Percentiles rank a stretch among this genome's conserved stretches.
Evolutionary conservation across 768 basidiomycete genomes (phyloP).

Genomic region (Lactarius pseudohatsudake): DNA sequence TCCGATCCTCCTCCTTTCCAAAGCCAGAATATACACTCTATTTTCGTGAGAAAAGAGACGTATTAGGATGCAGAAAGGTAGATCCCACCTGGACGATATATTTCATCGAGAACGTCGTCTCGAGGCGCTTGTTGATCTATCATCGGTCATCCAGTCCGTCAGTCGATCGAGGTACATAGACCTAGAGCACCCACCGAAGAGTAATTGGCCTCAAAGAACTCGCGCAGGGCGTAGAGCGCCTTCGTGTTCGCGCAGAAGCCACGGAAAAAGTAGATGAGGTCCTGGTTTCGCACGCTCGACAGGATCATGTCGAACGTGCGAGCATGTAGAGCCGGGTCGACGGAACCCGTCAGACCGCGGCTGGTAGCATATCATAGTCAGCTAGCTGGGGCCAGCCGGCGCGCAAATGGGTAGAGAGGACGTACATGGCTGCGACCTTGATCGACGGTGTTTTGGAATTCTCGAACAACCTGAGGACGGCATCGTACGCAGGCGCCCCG

Average conservation of each 20-base stretch:
- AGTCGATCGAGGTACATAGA: neutral
- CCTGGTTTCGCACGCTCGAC: slow-evolving; percentile 55
- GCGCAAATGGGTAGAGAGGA: neutral
- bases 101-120: slow-evolving; percentile 24
- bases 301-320: slow-evolving; percentile 64
- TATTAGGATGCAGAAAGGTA: neutral
- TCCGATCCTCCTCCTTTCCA: slow-evolving; percentile 17
- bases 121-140: slow-evolving; percentile 24
- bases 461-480: slow-evolving; percentile 64
- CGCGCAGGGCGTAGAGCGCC: slow-evolving; percentile 51
- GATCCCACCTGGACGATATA: slow-evolving; percentile 16
- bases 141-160: neutral
- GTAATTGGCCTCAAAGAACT: slow-evolving; percentile 72
- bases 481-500: slow-evolving; percentile 72
- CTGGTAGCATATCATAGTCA: slow-evolving; percentile 38
- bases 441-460: slow-evolving; percentile 74
- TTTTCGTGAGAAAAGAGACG: neutral
- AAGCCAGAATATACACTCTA: slow-evolving; percentile 18
- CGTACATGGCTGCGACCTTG: slow-evolving; percentile 69
- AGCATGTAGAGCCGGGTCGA: slow-evolving; percentile 55
- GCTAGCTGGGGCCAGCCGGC: neutral
- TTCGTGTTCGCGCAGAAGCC: slow-evolving; percentile 57
- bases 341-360: slow-evolving; percentile 60
- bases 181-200: slow-evolving; percentile 46
- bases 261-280: slow-evolving; percentile 62